Evolutionary conservation across 2,329 filamentous ascomycete genomes (phyloP).

Genomic region (Piedraia hortae): DNA sequence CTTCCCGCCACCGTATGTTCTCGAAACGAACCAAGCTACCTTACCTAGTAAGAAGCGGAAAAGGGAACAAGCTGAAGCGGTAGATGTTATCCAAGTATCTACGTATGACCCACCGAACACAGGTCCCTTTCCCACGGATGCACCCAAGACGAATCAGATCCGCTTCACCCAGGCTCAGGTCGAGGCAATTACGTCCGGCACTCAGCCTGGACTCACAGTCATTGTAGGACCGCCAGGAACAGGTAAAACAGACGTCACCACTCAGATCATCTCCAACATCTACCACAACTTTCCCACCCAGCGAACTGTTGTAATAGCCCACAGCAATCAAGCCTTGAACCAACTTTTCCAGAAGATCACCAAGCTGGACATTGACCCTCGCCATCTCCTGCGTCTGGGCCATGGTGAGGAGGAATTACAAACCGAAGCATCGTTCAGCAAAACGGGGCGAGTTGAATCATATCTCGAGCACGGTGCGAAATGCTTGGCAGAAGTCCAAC

Average conservation of each 20-base stretch:
- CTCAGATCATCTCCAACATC: slow-evolving; percentile 94
- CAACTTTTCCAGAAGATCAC: slow-evolving; percentile 96
- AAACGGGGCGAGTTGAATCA: slow-evolving; percentile 79
- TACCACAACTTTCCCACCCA: slow-evolving; percentile 94
- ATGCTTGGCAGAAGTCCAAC: slow-evolving; percentile 59
- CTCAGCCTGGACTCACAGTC: slow-evolving; percentile 77
- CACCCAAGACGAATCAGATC: slow-evolving; percentile 52
- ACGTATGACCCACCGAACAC: slow-evolving; percentile 75
- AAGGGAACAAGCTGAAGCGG: slow-evolving; percentile 33
- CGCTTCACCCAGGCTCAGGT: slow-evolving; percentile 80
- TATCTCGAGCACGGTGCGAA: slow-evolving; percentile 67
- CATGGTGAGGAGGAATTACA: slow-evolving; percentile 88
- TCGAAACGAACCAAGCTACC: slow-evolving; percentile 27
- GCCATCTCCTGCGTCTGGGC: slow-evolving; percentile 71
- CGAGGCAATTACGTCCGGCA: slow-evolving; percentile 78
- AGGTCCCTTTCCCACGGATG: slow-evolving; percentile 69
- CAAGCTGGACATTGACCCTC: slow-evolving; percentile 82
- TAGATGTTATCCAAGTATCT: slow-evolving; percentile 50
- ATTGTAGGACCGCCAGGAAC: slow-evolving; percentile 90
- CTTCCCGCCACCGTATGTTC: slow-evolving; percentile 66
- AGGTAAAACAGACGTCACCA: slow-evolving; percentile 96
- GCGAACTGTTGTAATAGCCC: slow-evolving; percentile 72
- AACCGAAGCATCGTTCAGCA: slow-evolving; percentile 68
- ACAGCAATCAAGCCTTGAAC: slow-evolving; percentile 94
- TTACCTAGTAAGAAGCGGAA: slow-evolving; percentile 61